Percentiles rank a stretch among this genome's conserved stretches.
Evolutionary conservation across 257 asterid genomes (phyloP).

Genomic region (Nicotiana paniculata): DNA sequence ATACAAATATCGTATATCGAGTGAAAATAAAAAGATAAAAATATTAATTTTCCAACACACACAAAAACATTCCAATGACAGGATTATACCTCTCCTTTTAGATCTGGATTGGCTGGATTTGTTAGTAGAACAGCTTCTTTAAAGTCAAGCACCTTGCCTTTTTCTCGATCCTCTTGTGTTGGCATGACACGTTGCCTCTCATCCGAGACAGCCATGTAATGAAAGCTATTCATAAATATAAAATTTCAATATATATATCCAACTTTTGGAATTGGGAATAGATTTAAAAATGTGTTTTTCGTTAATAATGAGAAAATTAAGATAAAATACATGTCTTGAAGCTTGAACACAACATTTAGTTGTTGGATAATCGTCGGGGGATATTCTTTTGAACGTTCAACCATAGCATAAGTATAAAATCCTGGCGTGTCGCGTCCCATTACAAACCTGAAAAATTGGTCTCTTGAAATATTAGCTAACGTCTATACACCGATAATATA

Average conservation of each 20-base stretch:
- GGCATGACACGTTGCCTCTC: slow-evolving; percentile 55
- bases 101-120: slow-evolving; percentile 24
- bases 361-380: slow-evolving; percentile 35
- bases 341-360: slow-evolving; percentile 46
- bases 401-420: slow-evolving; percentile 40
- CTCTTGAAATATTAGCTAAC: neutral
- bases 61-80: too few species aligned
- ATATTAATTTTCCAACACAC: too few species aligned
- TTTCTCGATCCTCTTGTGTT: slow-evolving; percentile 22
- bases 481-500: too few species aligned
- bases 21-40: neutral
- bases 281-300: neutral
- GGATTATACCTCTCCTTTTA: slow-evolving; percentile 47
- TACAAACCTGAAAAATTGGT: slow-evolving; percentile 21
- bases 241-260: neutral
- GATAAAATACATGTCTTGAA: slow-evolving; percentile 13
- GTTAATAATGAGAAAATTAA: neutral
- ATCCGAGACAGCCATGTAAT: slow-evolving; percentile 59
- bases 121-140: slow-evolving; percentile 51
- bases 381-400: slow-evolving; percentile 29
- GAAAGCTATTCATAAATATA: slow-evolving; percentile 28
- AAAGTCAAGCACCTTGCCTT: slow-evolving; percentile 33
- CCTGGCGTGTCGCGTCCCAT: slow-evolving; percentile 39
- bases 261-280: neutral
- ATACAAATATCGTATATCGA: too few species aligned